Base-by-base conservation (phyloP, 805 yeast species). In the Candida wancherniae region DNA sequence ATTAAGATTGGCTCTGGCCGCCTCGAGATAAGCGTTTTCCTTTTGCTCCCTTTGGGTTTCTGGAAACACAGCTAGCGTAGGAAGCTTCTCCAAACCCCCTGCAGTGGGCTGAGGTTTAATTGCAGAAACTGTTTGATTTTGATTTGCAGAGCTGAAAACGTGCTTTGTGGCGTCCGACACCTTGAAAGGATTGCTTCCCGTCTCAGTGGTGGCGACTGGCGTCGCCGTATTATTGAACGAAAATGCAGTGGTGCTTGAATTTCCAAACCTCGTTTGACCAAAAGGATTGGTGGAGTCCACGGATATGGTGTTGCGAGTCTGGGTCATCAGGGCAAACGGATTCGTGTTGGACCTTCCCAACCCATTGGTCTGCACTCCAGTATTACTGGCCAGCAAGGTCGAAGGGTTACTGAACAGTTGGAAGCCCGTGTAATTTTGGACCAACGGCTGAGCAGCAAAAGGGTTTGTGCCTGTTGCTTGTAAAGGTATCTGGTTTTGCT, bases 21-120 rank as follows among this genome's bases (percentile, higher is more conserved):
- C 58, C 24, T 53, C 47, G 37, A 64, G 46, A 33, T 45, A 56
- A 23, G 47, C 57, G 33, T 61, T 63, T 23, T 53, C 55, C 31
- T 60, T 67, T 12, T 60, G 61, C 19, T 60, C 67, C 31, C 58
- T 60, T 44, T 72, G 74, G 41, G 50, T 35, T 44, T 77, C 77
- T 0, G 84, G 85, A 45, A 80, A 82, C 6, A 79, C 83, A 3
- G 86, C 73, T 3, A 72, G 58, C 1, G 87, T 80, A 7, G 80
- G 80, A 25, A 80, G 53, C 29, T 62, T 61, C 48, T 82, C 88
- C 37, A 78, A 65, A 0, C 88, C 90, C 4, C 88, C 90, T 19
- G 85, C 82, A 2, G 86, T 80, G 2, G 75, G 70, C 47, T 75
- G 81, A 10, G 67, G 59, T 45, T 63, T 57, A 43, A 71, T 34